These are phyloP conservation scores for Panaeolus papilionaceus DNA, from an alignment of 768 basidiomycete species.

Conservation along the genomic window DNA sequence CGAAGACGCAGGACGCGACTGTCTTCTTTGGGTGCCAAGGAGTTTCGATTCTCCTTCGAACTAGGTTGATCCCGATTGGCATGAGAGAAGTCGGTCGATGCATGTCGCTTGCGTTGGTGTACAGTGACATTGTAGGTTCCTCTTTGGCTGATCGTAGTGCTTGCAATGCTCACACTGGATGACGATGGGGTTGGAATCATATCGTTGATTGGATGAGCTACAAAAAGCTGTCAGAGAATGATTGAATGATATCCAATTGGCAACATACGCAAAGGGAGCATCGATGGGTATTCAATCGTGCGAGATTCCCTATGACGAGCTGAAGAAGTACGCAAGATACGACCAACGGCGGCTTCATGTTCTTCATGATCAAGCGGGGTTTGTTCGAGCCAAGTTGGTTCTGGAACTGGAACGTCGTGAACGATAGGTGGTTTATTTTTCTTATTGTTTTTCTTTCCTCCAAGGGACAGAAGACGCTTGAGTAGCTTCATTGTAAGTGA, in stretches of 20 bases:
- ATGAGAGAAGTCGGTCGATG: conserved; percentile 69
- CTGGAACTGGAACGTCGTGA: conserved; percentile 35
- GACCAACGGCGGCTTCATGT: conserved; percentile 51
- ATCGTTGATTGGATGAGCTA: conserved; percentile 73
- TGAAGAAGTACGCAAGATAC: conserved; percentile 77
- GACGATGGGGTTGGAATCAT: conserved; percentile 54
- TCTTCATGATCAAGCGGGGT: conserved; percentile 50
- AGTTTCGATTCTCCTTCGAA: conserved; percentile 27
- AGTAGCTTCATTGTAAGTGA: conserved; percentile 66
- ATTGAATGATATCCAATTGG: conserved; percentile 13
- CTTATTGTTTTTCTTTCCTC: conserved; percentile 67
- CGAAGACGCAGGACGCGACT: conserved; percentile 64
- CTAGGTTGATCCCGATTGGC: conserved; percentile 52
- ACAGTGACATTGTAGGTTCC: conserved; percentile 80
- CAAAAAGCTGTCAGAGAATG: conserved; percentile 18
- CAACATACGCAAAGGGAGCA: conserved; percentile 66
- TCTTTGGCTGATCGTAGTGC: conserved; percentile 53
- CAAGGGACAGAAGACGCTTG: conserved; percentile 72
- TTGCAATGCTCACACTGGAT: conserved; percentile 60
- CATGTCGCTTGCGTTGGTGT: conserved; percentile 56
- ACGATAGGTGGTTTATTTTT: conserved; percentile 40
- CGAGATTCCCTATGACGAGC: conserved; percentile 59
- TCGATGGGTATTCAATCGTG: conserved; percentile 56
- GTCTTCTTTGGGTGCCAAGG: conserved; percentile 50
- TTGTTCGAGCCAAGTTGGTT: conserved; percentile 31